Evolutionary conservation across 176 grass and related monocot species (phyloP), one percentile per base, ranked within the genome.

Genomic region (Tillandsia fasciculata): DNA sequence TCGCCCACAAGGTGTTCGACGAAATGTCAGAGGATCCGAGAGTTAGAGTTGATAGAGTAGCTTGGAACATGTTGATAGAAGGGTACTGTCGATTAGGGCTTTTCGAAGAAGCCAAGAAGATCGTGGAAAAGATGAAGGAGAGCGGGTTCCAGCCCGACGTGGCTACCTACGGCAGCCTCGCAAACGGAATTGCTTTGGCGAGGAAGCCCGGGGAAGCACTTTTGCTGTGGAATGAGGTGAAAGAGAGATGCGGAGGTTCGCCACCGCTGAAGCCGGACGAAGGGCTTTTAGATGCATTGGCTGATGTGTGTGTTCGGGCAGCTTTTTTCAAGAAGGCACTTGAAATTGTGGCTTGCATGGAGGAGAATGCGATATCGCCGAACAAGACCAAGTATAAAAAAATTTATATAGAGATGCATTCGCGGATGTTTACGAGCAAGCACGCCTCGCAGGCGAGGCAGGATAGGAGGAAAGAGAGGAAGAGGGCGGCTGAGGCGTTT

Each of bases 261-360:
- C 78, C 83, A 1, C 78, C 77, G 15, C 78, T 86, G 17, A 71
- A 67, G 58, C 83, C 84, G 0, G 93, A 96, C 49, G 88, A 85
- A 76, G 86, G 85, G 71, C 73, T 96, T 66, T 73, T 96, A 1
- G 88, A 67, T 33, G 86, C 86, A 26, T 76, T 92, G 27, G 92
- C 92, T 14, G 92, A 96, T 75, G 86, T 91, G 17, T 96, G 92
- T 72, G 88, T 96, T n/a, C 56, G 85, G 69, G 83, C 85, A 5
- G 92, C 80, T 0, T 91, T 96, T 75, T 96, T 96, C 78, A 80
- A 66, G 75, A 96, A 89, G 88, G 92, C 92, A 56, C 63, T 96
- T 70, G 93, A 96, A 77, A 90, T 96, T 52, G 93, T 96, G 79
- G 93, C 89, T 68, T 83, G 83, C 79, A 96, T 96, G 93, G 93